Percentiles rank a stretch among this genome's conserved stretches.
These are phyloP conservation scores for Areca catechu DNA, from an alignment of 176 grass and related monocot species.

Conservation along the genomic window DNA sequence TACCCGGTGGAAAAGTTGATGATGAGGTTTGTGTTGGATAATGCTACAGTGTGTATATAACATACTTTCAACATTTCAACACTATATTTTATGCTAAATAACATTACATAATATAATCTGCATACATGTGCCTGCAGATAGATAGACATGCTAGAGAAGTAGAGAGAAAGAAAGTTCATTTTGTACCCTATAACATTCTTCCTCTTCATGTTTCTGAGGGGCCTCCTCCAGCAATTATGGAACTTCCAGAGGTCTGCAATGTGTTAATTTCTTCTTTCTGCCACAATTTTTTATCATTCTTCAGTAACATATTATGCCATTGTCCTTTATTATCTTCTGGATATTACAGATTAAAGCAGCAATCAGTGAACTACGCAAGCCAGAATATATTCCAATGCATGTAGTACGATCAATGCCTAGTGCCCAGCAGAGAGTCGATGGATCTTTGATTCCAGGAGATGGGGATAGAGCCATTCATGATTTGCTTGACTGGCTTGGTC, in stretches of 20 bases:
- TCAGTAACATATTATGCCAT: conserved; percentile 6
- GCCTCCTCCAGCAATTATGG: conserved; percentile 53
- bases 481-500: conserved; percentile 90
- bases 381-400: conserved; percentile 31
- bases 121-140: conserved; percentile 29
- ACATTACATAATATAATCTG: conserved; percentile 13
- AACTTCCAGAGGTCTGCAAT: conserved; percentile 66
- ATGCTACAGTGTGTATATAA: not conserved
- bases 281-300: not conserved
- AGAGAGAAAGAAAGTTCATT: conserved; percentile 65
- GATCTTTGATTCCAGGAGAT: not conserved
- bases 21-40: conserved; percentile 29
- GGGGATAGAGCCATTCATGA: conserved; percentile 23
- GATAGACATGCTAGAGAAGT: conserved; percentile 36
- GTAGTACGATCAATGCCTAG: conserved; percentile 3
- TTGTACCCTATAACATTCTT: conserved; percentile 85
- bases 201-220: conserved; percentile 71
- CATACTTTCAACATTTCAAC: not conserved
- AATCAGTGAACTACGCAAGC: conserved; percentile 32
- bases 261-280: conserved; percentile 8
- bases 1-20: conserved; percentile 24
- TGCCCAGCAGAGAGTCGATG: too few species aligned
- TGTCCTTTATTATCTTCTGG: not conserved
- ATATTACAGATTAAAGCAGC: conserved; percentile 74
- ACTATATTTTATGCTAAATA: not conserved